phyloP scores from a whole-genome alignment of 345 rosid genomes.

The Corymbia maculata region DNA sequence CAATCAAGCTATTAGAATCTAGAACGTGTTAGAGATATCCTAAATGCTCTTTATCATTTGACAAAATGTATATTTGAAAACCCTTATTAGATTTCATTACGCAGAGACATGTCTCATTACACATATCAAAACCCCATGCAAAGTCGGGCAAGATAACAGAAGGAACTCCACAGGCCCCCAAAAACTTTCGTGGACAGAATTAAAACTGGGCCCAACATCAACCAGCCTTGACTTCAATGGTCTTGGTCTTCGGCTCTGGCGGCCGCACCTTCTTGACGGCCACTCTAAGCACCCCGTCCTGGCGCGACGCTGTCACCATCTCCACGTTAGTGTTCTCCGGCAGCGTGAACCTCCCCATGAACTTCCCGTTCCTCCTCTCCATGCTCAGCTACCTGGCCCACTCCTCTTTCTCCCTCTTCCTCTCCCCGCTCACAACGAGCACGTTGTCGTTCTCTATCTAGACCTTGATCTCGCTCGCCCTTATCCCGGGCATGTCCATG shows the following conservation, averaged over 20 bases:
- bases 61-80: accelerated
- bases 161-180: neutral
- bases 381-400: constrained; percentile 60
- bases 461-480: constrained; percentile 56
- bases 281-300: constrained; percentile 70
- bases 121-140: neutral
- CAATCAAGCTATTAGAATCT: neutral
- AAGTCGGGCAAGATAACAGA: neutral
- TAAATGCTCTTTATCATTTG: neutral
- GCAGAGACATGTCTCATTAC: neutral
- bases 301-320: constrained; percentile 51
- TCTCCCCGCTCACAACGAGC: constrained; percentile 50
- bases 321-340: constrained; percentile 72
- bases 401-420: constrained; percentile 45
- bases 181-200: neutral
- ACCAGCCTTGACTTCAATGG: constrained; percentile 61
- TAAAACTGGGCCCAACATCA: constrained; percentile 2
- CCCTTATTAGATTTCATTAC: neutral
- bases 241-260: constrained; percentile 72
- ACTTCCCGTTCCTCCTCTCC: constrained; percentile 77
- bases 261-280: constrained; percentile 69
- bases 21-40: neutral
- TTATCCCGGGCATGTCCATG: constrained; percentile 83
- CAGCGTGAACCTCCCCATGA: constrained; percentile 69
- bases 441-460: constrained; percentile 67